Conservation (phyloP, 106 monocot species). For the Cymbidium sinense region DNA sequence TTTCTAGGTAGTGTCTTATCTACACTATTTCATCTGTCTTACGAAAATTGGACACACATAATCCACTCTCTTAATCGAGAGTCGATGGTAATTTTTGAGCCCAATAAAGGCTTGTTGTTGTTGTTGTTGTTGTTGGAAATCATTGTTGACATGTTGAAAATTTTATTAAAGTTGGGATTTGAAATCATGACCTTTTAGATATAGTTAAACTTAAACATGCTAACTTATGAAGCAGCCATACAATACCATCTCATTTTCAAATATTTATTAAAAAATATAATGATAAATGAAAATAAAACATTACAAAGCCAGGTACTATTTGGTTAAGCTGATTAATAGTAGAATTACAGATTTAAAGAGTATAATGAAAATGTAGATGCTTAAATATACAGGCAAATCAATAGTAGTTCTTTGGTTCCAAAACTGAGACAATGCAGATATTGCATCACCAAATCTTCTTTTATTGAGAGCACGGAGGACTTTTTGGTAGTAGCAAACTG, state of each 20-base stretch:
- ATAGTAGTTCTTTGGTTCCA: not conserved
- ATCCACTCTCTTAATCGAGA: too few relatives aligned
- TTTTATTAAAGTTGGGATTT: too few relatives aligned
- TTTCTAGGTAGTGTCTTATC: too few relatives aligned
- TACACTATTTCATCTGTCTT: too few relatives aligned
- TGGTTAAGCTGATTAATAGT: not conserved
- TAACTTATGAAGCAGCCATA: slow-evolving; percentile 1
- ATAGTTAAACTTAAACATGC: not conserved
- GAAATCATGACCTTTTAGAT: too few relatives aligned
- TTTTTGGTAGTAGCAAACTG: not conserved
- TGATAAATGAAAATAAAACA: not conserved
- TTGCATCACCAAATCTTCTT: not conserved
- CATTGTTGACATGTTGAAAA: too few relatives aligned
- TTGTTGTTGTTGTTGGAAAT: too few relatives aligned
- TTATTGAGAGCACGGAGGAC: not conserved
- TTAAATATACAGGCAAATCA: not conserved
- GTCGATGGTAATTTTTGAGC: too few relatives aligned
- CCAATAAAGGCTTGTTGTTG: too few relatives aligned
- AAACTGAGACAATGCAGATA: not conserved
- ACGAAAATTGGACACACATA: too few relatives aligned
- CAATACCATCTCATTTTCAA: not conserved
- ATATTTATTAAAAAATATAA: not conserved
- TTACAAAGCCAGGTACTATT: not conserved
- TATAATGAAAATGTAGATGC: not conserved
- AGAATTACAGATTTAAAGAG: not conserved